These are phyloP conservation scores for Colletotrichum gloeosporioides DNA, from an alignment of 2,329 filamentous ascomycete species.

Conservation along the genomic window DNA sequence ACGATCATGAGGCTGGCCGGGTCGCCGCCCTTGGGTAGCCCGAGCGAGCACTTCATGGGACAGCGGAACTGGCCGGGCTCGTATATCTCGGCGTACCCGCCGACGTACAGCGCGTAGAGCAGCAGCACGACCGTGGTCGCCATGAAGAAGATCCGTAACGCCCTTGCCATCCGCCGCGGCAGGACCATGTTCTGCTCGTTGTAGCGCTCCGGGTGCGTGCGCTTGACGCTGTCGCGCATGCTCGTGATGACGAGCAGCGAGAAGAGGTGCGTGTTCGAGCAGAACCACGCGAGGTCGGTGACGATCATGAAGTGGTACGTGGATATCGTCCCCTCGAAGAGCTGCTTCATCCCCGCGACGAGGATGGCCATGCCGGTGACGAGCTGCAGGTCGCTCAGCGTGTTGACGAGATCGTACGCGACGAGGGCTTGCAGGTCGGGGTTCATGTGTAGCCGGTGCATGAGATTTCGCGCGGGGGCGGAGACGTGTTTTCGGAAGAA, in stretches of 20 bases:
- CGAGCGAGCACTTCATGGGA: background rate
- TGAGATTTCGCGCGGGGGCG: background rate
- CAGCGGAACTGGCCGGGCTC: background rate
- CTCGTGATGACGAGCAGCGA: constrained; percentile 21
- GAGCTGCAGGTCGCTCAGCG: constrained; percentile 28
- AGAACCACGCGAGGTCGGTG: constrained; percentile 30
- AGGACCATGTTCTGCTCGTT: background rate
- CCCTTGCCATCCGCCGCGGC: background rate
- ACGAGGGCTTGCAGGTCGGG: background rate
- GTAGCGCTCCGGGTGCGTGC: background rate
- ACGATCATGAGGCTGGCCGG: background rate
- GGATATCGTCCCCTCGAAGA: constrained; percentile 21
- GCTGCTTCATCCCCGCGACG: constrained; percentile 18
- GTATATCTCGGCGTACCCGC: background rate
- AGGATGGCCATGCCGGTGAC: constrained; percentile 27
- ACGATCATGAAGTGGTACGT: constrained; percentile 29
- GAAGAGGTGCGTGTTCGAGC: constrained; percentile 25
- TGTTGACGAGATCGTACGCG: constrained; percentile 24
- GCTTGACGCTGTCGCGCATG: constrained; percentile 16
- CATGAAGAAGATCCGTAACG: background rate
- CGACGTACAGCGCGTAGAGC: background rate
- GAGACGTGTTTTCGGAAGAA: background rate
- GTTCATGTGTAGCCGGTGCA: background rate
- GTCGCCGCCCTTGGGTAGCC: background rate
- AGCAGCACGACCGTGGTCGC: background rate